Conservation (phyloP, 805 yeast genomes). For the Kockiozyma suomiensis region DNA sequence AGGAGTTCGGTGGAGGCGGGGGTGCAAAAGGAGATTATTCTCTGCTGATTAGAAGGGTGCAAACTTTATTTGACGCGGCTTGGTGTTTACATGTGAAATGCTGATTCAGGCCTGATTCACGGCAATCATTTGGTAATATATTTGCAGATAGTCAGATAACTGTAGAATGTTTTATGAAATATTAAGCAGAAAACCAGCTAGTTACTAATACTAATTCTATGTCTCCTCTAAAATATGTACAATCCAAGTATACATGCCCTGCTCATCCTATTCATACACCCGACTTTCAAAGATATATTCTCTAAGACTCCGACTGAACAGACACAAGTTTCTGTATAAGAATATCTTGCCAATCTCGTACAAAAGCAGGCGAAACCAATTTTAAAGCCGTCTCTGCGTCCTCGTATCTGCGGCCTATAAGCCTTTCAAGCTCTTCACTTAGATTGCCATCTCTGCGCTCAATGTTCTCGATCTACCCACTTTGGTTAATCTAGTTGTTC, state of each 20-base stretch:
- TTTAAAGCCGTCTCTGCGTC: constrained; percentile 18
- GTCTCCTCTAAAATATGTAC: too few species aligned
- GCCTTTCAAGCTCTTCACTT: background rate
- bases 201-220: too few species aligned
- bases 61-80: background rate
- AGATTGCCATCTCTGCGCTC: background rate
- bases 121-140: too few species aligned
- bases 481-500: background rate
- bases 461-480: constrained; percentile 10
- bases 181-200: too few species aligned
- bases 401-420: constrained; percentile 23
- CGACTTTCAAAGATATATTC: too few species aligned
- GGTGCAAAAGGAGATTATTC: background rate
- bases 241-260: too few species aligned
- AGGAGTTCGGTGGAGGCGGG: background rate
- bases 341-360: constrained; percentile 21
- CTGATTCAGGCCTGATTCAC: too few species aligned
- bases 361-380: constrained; percentile 25
- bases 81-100: background rate
- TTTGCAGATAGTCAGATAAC: too few species aligned
- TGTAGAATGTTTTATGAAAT: too few species aligned
- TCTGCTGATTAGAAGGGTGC: background rate
- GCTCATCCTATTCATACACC: too few species aligned
- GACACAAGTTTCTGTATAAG: constrained; percentile 8
- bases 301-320: background rate